Base-by-base conservation (phyloP, 2,329 filamentous ascomycete genomes). In the Bipolaris bicolor region DNA sequence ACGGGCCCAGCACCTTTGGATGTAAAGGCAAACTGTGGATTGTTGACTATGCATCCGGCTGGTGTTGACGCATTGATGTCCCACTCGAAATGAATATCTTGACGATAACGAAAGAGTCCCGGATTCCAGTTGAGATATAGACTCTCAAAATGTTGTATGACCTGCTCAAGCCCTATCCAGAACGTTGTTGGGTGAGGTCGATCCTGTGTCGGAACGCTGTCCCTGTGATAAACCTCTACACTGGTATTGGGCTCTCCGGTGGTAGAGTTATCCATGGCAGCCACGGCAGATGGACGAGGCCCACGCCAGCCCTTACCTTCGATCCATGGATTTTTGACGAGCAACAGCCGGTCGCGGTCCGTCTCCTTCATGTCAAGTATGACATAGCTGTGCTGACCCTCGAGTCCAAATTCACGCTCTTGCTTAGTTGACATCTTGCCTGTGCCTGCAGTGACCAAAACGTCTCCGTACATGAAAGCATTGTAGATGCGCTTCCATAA, bases 51-150 rank as follows among this genome's bases (percentile, higher is more conserved):
- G 71, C 90, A 96, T 61, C 92, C 90, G 0, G 87, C 87, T 54
- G 90, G 89, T 49, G 86, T 82, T 31, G 74, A 18, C 18, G 78
- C 75, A 7, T 66, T 63, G n/a, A 88, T 73, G 57, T 88, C 83
- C 95, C 95, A 99, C 2, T 83, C 83, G 70, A 98, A 96, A 76
- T 99, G 95, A 54, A 93, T 87, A 68, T 99, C 93, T 74, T 97
- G 89, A 7, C 93, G 88, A 71, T 90, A 80, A 1, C 81, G 81
- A 77, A 99, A 99, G 0, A 97, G 81, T 0, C 85, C 84, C 0
- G 95, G 93, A 64, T 97, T 97, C 95, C 95, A 99, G 77, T 98
- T 99, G 52, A 99, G 82, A 75, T 98, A 99, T 65, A 99, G 86
- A 16, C 93, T 96, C 73, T 98, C 92, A 62, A 97, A 99, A 71